These are phyloP conservation scores for Leccinum variicolor DNA, from an alignment of 768 basidiomycete genomes.

Conservation along the genomic window DNA sequence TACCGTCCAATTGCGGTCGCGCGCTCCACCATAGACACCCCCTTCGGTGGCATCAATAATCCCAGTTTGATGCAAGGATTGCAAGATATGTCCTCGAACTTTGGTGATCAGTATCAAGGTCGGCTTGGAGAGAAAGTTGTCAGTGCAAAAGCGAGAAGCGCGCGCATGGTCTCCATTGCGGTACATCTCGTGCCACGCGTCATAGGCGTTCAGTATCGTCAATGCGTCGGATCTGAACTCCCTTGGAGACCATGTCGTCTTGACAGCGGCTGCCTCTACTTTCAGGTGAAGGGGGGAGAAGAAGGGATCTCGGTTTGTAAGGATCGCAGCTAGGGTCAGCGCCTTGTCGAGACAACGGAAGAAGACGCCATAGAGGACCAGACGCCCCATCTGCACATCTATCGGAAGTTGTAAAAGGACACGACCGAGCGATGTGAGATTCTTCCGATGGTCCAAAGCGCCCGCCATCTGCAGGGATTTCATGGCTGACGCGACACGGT, in stretches of 20 bases:
- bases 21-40: constrained; percentile 35
- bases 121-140: constrained; percentile 89
- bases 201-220: constrained; percentile 76
- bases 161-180: constrained; percentile 56
- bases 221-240: constrained; percentile 86
- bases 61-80: constrained; percentile 74
- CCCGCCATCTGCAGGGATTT: constrained; percentile 80
- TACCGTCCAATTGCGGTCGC: constrained; percentile 39
- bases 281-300: constrained; percentile 77
- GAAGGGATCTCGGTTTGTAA: constrained; percentile 90
- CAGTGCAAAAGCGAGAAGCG: constrained; percentile 73
- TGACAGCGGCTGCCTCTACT: constrained; percentile 63
- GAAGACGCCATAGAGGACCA: constrained; percentile 87
- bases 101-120: constrained; percentile 78
- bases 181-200: constrained; percentile 76
- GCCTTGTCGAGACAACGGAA: constrained; percentile 90
- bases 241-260: constrained; percentile 73
- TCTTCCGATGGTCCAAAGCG: constrained; percentile 72
- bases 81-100: constrained; percentile 74
- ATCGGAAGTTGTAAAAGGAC: constrained; percentile 88
- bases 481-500: constrained; percentile 78
- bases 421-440: constrained; percentile 82
- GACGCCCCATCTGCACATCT: constrained; percentile 84
- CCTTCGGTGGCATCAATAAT: constrained; percentile 82
- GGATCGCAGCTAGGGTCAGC: constrained; percentile 85